A percentile compares a stretch with the other conserved stretches of the same genome.
phyloP scores from a whole-genome alignment of 2,329 filamentous ascomycete species.

The Colletotrichum caudatum region DNA sequence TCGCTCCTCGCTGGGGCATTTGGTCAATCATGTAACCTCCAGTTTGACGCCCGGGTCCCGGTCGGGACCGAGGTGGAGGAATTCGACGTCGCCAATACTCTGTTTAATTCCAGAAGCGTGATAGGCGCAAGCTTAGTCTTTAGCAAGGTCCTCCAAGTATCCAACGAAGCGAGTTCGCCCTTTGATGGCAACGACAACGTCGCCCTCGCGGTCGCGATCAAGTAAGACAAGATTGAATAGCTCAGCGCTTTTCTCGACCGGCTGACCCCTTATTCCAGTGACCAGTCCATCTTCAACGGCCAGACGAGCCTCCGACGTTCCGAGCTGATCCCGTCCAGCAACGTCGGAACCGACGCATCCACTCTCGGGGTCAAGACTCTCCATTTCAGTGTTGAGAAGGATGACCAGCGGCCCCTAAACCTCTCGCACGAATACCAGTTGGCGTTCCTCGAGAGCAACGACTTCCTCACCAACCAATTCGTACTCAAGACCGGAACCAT shows the following conservation, averaged over 20 bases:
- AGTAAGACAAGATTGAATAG: background rate
- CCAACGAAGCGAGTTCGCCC: conserved; percentile 48
- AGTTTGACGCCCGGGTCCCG: conserved; percentile 62
- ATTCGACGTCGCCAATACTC: conserved; percentile 58
- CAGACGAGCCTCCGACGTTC: conserved; percentile 72
- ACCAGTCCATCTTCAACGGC: conserved; percentile 70
- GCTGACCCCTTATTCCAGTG: conserved; percentile 47
- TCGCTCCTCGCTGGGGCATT: conserved; percentile 23
- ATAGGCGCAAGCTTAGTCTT: conserved; percentile 65
- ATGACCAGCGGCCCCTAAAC: conserved; percentile 65
- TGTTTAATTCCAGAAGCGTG: conserved; percentile 65
- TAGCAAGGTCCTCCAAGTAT: conserved; percentile 63
- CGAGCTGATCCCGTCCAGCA: conserved; percentile 65
- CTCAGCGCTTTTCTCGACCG: too few species aligned
- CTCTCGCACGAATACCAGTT: conserved; percentile 71
- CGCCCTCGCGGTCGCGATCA: conserved; percentile 66
- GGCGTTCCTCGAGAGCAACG: conserved; percentile 60
- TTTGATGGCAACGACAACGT: conserved; percentile 58
- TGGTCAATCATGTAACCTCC: conserved; percentile 49
- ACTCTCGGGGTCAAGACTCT: conserved; percentile 69
- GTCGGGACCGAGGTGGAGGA: conserved; percentile 51
- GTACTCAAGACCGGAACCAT: conserved; percentile 68
- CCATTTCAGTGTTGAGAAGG: conserved; percentile 70
- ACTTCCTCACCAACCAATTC: conserved; percentile 64
- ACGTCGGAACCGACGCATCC: conserved; percentile 62